Percentiles rank a stretch among this genome's conserved stretches.
phyloP scores from a whole-genome alignment of 1,284 basidiomycete genomes.

The Taiwanofungus camphoratus region DNA sequence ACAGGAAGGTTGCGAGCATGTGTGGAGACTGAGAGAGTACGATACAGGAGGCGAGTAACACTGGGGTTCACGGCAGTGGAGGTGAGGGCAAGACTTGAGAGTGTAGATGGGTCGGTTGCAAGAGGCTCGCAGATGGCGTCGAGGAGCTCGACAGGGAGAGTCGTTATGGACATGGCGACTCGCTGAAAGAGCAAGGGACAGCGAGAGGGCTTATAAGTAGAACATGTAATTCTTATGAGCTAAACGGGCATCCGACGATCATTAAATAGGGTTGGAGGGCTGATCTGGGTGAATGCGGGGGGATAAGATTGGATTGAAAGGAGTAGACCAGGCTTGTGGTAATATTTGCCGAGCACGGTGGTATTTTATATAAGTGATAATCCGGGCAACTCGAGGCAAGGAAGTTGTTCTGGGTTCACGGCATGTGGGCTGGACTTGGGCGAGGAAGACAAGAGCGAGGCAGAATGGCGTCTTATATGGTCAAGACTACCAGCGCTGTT shows the following conservation, averaged over 20 bases:
- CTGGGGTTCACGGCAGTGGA: slow-evolving; percentile 36
- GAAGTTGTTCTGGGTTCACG: not conserved
- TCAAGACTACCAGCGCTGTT: too few species aligned
- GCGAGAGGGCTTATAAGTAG: too few species aligned
- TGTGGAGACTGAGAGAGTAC: slow-evolving; percentile 42
- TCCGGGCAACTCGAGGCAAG: not conserved
- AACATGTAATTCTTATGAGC: too few species aligned
- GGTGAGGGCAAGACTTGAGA: slow-evolving; percentile 37
- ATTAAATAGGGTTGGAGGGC: slow-evolving; percentile 8
- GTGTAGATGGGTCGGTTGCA: slow-evolving; percentile 20
- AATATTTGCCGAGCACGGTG: not conserved
- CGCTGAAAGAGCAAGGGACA: not conserved
- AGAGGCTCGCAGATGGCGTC: slow-evolving; percentile 27
- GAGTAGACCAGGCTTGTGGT: slow-evolving; percentile 1
- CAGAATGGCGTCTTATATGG: slow-evolving; percentile 9
- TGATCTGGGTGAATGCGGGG: slow-evolving; percentile 1
- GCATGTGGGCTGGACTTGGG: slow-evolving; percentile 4
- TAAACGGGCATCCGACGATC: too few species aligned
- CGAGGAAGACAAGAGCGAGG: slow-evolving; percentile 6
- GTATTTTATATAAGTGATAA: not conserved
- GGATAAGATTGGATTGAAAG: slow-evolving; percentile 5
- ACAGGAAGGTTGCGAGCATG: slow-evolving; percentile 40
- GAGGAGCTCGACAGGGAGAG: slow-evolving; percentile 30
- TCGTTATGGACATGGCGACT: slow-evolving; percentile 23
- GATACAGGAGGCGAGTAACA: slow-evolving; percentile 58